Evolutionary conservation across 2,329 filamentous ascomycete species (phyloP).

Genomic region (Ophiostoma fasciatum): DNA sequence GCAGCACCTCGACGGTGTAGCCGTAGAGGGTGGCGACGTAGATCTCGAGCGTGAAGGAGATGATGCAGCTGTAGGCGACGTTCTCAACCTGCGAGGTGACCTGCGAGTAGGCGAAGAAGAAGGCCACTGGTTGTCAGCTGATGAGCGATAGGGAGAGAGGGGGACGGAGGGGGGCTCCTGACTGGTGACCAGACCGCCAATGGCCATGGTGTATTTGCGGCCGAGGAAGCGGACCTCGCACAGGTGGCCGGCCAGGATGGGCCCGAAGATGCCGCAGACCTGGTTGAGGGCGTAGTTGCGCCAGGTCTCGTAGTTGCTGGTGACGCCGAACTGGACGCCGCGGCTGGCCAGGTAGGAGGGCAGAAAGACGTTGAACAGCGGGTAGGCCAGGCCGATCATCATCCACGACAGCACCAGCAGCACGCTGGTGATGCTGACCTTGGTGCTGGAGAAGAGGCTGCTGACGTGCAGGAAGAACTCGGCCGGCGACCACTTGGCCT

Average conservation of each 20-base stretch:
- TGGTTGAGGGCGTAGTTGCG: slow-evolving; percentile 67
- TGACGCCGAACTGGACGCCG: slow-evolving; percentile 43
- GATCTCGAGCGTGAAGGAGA: no score
- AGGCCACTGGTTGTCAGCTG: no score
- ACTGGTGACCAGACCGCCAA: slow-evolving; percentile 54
- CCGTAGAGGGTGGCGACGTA: slow-evolving; percentile 65
- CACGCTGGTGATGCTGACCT: slow-evolving; percentile 20
- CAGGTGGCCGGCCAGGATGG: slow-evolving; percentile 51
- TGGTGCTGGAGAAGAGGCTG: slow-evolving; percentile 18
- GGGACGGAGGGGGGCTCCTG: no score
- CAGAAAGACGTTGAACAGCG: slow-evolving; percentile 31
- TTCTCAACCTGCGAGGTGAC: no score
- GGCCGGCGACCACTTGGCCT: no score
- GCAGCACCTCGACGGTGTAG: slow-evolving; percentile 67
- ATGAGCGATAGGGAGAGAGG: slow-evolving; percentile 53
- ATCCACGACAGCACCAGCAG: slow-evolving; percentile 28
- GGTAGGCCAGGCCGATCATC: slow-evolving; percentile 31
- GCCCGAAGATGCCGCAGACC: slow-evolving; percentile 50
- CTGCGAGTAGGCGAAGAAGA: no score
- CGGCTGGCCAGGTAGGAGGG: slow-evolving; percentile 28
- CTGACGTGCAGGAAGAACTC: no score
- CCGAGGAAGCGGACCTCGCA: slow-evolving; percentile 63
- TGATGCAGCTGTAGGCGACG: no score
- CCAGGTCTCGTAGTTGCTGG: slow-evolving; percentile 59
- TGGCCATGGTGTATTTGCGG: slow-evolving; percentile 54